Conservation (phyloP, 805 yeast genomes). For the Zygoascus tannicola region DNA sequence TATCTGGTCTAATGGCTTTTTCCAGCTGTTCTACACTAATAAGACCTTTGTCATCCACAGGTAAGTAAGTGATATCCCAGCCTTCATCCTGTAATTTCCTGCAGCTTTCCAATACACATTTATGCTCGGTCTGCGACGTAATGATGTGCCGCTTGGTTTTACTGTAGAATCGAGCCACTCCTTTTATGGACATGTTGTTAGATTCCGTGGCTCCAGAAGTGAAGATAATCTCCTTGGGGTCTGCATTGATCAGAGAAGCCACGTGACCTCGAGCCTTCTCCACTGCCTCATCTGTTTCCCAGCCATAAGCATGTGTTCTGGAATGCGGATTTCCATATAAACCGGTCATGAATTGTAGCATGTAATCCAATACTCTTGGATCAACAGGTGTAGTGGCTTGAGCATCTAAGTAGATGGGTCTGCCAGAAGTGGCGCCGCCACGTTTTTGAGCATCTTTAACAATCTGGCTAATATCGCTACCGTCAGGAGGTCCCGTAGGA, state of each 20-base stretch:
- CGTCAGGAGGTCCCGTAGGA: conserved; percentile 16
- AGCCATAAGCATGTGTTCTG: conserved; percentile 92
- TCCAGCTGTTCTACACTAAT: conserved; percentile 69
- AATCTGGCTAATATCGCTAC: conserved; percentile 16
- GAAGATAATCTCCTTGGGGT: conserved; percentile 92
- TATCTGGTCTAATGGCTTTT: conserved; percentile 79
- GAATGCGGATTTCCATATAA: conserved; percentile 97
- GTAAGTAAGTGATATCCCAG: conserved; percentile 87
- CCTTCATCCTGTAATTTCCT: conserved; percentile 95
- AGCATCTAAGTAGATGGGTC: conserved; percentile 94
- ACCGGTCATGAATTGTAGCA: conserved; percentile 51
- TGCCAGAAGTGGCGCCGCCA: conserved; percentile 18
- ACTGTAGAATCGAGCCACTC: conserved; percentile 87
- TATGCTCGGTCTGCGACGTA: conserved; percentile 95
- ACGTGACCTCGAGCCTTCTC: conserved; percentile 77
- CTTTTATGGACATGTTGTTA: conserved; percentile 90
- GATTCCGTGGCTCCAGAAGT: conserved; percentile 98
- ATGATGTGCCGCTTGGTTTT: conserved; percentile 88
- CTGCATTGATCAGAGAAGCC: conserved; percentile 81
- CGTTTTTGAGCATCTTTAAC: conserved; percentile 15
- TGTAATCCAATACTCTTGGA: conserved; percentile 67
- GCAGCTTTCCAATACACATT: conserved; percentile 96
- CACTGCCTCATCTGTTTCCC: conserved; percentile 94
- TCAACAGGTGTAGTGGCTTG: conserved; percentile 99
- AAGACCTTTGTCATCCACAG: conserved; percentile 74